Evolutionary conservation across 169 alveolate genomes (phyloP), one percentile per base, ranked within the genome.

Genomic region (Cryptosporidium bovis): DNA sequence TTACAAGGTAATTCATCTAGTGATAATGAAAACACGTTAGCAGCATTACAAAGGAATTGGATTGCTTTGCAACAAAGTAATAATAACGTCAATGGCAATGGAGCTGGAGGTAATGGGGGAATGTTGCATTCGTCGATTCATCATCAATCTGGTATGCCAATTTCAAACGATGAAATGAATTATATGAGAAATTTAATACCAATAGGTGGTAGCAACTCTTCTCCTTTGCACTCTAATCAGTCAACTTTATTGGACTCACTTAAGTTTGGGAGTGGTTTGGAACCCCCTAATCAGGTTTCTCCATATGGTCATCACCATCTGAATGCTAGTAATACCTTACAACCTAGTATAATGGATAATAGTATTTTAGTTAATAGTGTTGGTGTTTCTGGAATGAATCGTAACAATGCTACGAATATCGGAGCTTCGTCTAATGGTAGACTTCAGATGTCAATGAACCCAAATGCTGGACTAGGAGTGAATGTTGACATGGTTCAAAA

Each of bases 21-120:
- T 60, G 87, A 77, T 36, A 77, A 60, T 60, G 87, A 77, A 27
- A 77, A 62, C 36, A 77, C 87, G 18, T 10, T 77, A 29, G 87
- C 87, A 60, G 87, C 87, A 12, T 62, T 77, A 48, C 87, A 77
- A 64, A 77, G 87, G 33, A 77, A 77, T 53, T 77, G 87, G 87
- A 77, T 77, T 27, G 87, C 87, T 44, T 77, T 77, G 51, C 87
- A 77, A 27, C 87, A 77, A 60, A 77, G 64, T 44, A 56, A 77
- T 48, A 53, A 53, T 60, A 62, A 50, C 64, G 67, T 69, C 15
- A 66, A 53, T 18, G 82, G 82, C 13, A 40, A 46, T 29, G 55
- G 66, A 10, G 3, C 83, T 51, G 83, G 67, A 20, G 29, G 44
- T 34, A 69, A 55, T 18, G 56, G 56, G 12, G 82, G 82, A 2